Conservation (phyloP, 805 yeast genomes). For the Debaryomyces prosopidis region DNA sequence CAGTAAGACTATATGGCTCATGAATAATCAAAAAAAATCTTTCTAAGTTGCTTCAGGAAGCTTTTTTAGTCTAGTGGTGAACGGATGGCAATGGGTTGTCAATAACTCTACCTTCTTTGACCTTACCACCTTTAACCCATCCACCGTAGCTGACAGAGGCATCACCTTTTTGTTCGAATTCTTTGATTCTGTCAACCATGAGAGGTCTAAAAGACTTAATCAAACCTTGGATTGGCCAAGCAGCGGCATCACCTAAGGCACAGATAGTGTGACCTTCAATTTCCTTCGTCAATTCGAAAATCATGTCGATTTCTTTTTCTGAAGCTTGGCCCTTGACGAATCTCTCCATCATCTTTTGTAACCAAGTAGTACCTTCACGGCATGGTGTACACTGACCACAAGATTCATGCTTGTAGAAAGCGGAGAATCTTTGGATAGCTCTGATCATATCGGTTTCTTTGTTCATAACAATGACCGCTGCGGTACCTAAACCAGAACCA, state of each 20-base stretch:
- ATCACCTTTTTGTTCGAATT: conserved; percentile 53
- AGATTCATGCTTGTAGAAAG: conserved; percentile 88
- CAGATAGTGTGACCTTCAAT: conserved; percentile 91
- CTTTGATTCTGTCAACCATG: conserved; percentile 71
- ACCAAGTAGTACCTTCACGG: conserved; percentile 91
- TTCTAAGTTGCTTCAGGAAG: neutral
- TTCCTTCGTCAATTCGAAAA: conserved; percentile 80
- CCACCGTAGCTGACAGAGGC: conserved; percentile 66
- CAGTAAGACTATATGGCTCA: neutral
- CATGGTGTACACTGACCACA: conserved; percentile 96
- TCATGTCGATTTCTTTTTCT: conserved; percentile 80
- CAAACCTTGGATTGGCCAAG: conserved; percentile 91
- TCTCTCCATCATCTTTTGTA: conserved; percentile 81
- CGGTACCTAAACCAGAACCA: conserved; percentile 89
- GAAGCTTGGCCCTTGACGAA: conserved; percentile 77
- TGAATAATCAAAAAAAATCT: conserved; percentile 6
- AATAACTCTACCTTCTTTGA: conserved; percentile 62
- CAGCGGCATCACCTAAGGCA: conserved; percentile 91
- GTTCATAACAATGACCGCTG: conserved; percentile 90
- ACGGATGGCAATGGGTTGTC: conserved; percentile 57
- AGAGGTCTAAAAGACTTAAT: conserved; percentile 83
- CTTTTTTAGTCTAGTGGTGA: conserved; percentile 27
- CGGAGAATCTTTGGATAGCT: conserved; percentile 82
- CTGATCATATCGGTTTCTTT: conserved; percentile 81
- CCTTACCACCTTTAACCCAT: conserved; percentile 64